Conservation (phyloP, 352 stramenopile species). For the Phytophthora macrochlamydospora region DNA sequence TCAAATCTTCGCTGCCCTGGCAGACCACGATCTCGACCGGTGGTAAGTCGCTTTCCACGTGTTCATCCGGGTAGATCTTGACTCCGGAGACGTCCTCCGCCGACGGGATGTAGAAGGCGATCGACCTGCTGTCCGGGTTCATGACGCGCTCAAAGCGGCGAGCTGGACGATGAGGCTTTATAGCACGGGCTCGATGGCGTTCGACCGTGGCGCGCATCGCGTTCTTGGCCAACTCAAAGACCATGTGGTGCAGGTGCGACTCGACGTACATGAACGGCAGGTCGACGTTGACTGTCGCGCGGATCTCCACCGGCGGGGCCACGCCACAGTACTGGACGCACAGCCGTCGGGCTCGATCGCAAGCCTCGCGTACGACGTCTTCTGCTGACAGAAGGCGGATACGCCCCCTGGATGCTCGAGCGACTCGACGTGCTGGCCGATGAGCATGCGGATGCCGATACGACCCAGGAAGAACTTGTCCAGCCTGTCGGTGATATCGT, state of each 20-base stretch:
- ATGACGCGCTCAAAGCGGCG: constrained; percentile 53
- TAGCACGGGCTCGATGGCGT: constrained; percentile 63
- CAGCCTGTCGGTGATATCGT: constrained; percentile 73
- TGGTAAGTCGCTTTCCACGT: constrained; percentile 55
- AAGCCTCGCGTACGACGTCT: constrained; percentile 50
- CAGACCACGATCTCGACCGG: constrained; percentile 97
- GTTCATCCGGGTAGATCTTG: constrained; percentile 57
- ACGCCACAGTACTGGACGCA: constrained; percentile 50
- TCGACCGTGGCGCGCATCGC: constrained; percentile 96
- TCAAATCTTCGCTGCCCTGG: constrained; percentile 92
- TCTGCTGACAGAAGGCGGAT: constrained; percentile 62
- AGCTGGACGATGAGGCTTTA: constrained; percentile 25
- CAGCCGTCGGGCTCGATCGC: constrained; percentile 45
- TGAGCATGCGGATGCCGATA: constrained; percentile 98
- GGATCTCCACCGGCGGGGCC: constrained; percentile 53
- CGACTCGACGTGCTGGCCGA: constrained; percentile 85
- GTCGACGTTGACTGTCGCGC: constrained; percentile 30
- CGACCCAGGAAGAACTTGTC: constrained; percentile 97
- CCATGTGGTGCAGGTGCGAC: constrained; percentile 76
- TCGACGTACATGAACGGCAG: constrained; percentile 71
- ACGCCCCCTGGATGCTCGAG: constrained; percentile 49
- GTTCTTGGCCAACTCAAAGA: constrained; percentile 98
- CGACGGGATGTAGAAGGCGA: constrained; percentile 59
- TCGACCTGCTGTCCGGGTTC: constrained; percentile 46
- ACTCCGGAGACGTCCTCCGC: constrained; percentile 51